Percentiles rank a stretch among this genome's conserved stretches.
Conservation (phyloP, 2,329 filamentous ascomycete genomes). For the Diaporthe vexans region DNA sequence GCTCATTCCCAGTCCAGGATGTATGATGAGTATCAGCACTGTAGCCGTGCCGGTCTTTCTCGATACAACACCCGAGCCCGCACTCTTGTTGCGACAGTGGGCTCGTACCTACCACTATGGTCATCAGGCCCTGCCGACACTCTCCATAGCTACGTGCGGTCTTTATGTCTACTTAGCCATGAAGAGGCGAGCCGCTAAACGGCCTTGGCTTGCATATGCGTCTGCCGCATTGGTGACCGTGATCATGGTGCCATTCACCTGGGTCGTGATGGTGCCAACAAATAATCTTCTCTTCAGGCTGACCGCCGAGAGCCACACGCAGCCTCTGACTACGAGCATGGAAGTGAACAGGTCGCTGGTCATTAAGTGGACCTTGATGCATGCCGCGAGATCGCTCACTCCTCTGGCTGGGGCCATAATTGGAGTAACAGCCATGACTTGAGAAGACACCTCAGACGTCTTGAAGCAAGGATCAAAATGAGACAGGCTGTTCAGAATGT, state of each 20-base stretch:
- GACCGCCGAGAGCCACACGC: background rate
- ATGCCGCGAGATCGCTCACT: slow-evolving; percentile 42
- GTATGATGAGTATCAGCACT: slow-evolving; percentile 44
- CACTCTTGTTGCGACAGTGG: slow-evolving; percentile 50
- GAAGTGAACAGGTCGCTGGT: slow-evolving; percentile 43
- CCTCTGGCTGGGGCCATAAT: slow-evolving; percentile 6
- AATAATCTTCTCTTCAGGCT: slow-evolving; percentile 46
- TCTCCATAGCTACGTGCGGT: slow-evolving; percentile 46
- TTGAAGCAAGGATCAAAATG: background rate
- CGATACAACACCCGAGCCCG: slow-evolving; percentile 46
- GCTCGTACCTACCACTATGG: slow-evolving; percentile 52
- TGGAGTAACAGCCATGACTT: background rate
- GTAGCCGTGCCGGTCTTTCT: slow-evolving; percentile 51
- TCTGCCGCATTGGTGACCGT: slow-evolving; percentile 39
- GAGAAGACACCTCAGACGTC: no score
- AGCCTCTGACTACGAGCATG: background rate
- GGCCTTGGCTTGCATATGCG: slow-evolving; percentile 8
- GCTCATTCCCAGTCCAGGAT: background rate
- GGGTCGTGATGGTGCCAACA: slow-evolving; percentile 52
- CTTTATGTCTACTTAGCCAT: slow-evolving; percentile 47
- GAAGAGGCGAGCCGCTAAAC: slow-evolving; percentile 47
- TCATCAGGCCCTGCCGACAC: slow-evolving; percentile 48
- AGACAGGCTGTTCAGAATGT: background rate
- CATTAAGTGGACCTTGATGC: slow-evolving; percentile 48
- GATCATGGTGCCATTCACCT: slow-evolving; percentile 54